A percentile compares a stretch with the other conserved stretches of the same genome.
These are phyloP conservation scores for Eimeria sp. DNA, from an alignment of 169 alveolate genomes.

Conservation along the genomic window DNA sequence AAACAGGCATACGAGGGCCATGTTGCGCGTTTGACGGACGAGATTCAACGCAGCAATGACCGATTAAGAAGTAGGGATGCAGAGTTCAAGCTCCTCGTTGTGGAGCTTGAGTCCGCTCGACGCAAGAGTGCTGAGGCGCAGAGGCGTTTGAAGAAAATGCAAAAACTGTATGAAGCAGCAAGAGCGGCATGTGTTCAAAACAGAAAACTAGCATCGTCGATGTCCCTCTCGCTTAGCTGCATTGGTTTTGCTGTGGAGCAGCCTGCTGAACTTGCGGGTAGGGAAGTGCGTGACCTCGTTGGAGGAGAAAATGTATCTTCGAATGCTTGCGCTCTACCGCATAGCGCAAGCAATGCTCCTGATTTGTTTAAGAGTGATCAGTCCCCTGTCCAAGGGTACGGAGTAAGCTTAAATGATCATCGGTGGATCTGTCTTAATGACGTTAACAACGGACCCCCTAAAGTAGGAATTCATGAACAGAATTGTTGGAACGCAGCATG, in stretches of 20 bases:
- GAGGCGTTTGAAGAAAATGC: slow-evolving; percentile 41
- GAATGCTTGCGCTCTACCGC: background rate
- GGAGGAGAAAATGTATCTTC: slow-evolving; percentile 6
- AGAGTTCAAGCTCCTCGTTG: slow-evolving; percentile 60
- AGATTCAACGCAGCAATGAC: slow-evolving; percentile 70
- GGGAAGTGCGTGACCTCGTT: background rate
- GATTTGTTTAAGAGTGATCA: background rate
- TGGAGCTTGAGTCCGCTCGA: slow-evolving; percentile 70
- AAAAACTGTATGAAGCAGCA: slow-evolving; percentile 59
- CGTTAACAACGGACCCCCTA: background rate
- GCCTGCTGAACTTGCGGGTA: background rate
- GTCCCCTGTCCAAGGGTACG: background rate
- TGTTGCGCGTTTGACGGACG: slow-evolving; percentile 52
- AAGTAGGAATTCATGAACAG: background rate
- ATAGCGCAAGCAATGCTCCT: background rate
- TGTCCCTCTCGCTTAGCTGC: slow-evolving; percentile 29
- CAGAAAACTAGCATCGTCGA: slow-evolving; percentile 44
- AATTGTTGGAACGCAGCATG: background rate
- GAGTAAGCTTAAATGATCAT: background rate
- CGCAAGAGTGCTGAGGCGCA: slow-evolving; percentile 55
- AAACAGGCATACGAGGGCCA: slow-evolving; percentile 55
- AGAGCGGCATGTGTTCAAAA: slow-evolving; percentile 46
- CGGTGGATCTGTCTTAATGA: background rate
- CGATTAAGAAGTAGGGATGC: slow-evolving; percentile 56
- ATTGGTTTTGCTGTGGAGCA: slow-evolving; percentile 44